These are phyloP conservation scores for Chlamydomonas reinhardtii DNA, from an alignment of 163 green algal species.

Conservation along the genomic window DNA sequence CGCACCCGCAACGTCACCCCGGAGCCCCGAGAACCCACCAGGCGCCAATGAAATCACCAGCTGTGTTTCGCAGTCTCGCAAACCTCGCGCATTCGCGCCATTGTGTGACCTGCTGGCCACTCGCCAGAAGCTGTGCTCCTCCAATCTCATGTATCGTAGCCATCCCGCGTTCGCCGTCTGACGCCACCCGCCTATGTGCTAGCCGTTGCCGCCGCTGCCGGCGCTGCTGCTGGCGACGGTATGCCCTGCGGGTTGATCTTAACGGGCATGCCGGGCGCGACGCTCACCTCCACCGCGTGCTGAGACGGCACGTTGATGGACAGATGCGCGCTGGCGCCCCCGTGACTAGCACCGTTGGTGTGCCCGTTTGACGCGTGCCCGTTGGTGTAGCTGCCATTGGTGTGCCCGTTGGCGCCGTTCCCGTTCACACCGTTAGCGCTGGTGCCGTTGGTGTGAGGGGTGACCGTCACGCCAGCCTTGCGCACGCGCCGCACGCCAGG, in stretches of 20 bases:
- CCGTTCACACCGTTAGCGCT: too few species aligned
- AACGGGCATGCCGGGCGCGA: slow-evolving; percentile 1
- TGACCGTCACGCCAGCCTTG: background rate
- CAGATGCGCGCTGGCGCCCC: background rate
- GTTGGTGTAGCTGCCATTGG: background rate
- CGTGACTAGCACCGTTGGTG: background rate
- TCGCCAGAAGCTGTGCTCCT: too few species aligned
- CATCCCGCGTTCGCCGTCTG: too few species aligned
- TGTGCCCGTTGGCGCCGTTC: background rate
- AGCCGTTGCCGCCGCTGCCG: background rate
- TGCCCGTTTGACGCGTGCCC: too few species aligned
- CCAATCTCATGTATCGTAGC: too few species aligned
- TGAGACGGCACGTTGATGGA: background rate
- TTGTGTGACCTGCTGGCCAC: too few species aligned
- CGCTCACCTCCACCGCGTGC: slow-evolving; percentile 1
- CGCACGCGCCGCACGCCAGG: background rate
- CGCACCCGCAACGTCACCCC: too few species aligned
- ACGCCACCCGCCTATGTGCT: background rate
- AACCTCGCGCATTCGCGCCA: too few species aligned
- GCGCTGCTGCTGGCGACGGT: too few species aligned
- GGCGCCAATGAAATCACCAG: too few species aligned
- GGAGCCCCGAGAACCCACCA: too few species aligned
- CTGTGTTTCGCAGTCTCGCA: too few species aligned
- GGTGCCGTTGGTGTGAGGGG: background rate
- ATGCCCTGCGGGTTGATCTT: background rate